Evolutionary conservation across 192 early-diverging fungal genomes (phyloP).

Genomic region (Coemansia sp.): DNA sequence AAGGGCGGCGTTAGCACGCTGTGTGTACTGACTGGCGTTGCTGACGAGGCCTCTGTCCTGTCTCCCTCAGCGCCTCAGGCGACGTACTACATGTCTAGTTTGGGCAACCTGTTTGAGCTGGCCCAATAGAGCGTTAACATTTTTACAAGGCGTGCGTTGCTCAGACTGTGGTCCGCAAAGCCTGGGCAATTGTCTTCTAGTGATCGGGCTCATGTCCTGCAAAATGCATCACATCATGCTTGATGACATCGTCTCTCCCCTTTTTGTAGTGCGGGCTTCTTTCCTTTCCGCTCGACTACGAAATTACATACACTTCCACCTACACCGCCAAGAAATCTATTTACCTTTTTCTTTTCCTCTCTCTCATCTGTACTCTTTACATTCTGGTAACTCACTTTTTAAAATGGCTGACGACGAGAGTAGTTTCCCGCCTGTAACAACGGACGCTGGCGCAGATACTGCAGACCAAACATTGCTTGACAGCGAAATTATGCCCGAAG

Average conservation of each 20-base stretch:
- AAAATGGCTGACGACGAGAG: constrained; percentile 3
- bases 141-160: background rate
- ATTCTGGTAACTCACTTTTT: background rate
- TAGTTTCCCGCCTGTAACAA: background rate
- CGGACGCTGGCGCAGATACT: background rate
- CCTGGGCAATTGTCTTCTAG: background rate
- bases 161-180: background rate
- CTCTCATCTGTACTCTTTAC: background rate
- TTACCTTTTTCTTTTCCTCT: constrained; percentile 12
- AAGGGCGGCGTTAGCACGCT: constrained; percentile 85
- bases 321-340: background rate
- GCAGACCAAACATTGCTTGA: background rate
- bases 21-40: constrained; percentile 86
- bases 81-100: constrained; percentile 43
- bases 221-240: background rate
- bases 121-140: constrained; percentile 5
- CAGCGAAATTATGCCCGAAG: background rate
- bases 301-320: background rate
- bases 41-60: constrained; percentile 35
- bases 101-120: constrained; percentile 38
- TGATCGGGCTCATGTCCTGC: constrained; percentile 3
- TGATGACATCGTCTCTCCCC: constrained; percentile 6
- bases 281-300: background rate
- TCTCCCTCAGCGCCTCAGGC: constrained; percentile 36
- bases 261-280: background rate